A percentile compares a stretch with the other conserved stretches of the same genome.
Evolutionary conservation across 2,329 filamentous ascomycete genomes (phyloP).

Genomic region (Scedosporium apiospermum): DNA sequence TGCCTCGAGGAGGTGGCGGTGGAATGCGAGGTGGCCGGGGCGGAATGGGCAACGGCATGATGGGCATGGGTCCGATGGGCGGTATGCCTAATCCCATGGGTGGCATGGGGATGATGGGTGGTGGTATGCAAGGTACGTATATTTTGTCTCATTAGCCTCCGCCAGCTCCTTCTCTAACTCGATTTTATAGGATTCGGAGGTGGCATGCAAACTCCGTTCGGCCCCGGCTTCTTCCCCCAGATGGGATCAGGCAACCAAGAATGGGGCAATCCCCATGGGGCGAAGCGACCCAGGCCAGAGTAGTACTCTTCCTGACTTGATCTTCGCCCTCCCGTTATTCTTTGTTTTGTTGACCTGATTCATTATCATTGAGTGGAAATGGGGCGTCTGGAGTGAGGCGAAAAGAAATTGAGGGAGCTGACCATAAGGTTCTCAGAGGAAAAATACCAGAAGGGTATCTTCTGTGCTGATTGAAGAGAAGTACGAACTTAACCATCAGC

Average conservation of each 20-base stretch:
- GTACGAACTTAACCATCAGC: no score
- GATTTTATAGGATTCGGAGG: slow-evolving; percentile 43
- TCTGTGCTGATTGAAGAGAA: not conserved
- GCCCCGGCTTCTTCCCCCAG: slow-evolving; percentile 59
- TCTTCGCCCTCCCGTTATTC: not conserved
- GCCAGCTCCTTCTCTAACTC: not conserved
- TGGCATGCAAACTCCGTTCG: slow-evolving; percentile 57
- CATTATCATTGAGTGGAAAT: not conserved
- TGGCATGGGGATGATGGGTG: slow-evolving; percentile 30
- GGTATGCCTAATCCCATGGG: slow-evolving; percentile 22
- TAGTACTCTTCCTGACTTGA: slow-evolving; percentile 16
- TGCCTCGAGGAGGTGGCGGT: slow-evolving; percentile 36
- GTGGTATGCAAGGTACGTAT: slow-evolving; percentile 34
- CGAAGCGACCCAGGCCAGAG: slow-evolving; percentile 70
- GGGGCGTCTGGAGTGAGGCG: not conserved
- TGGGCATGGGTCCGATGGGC: slow-evolving; percentile 28
- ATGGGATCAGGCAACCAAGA: slow-evolving; percentile 41
- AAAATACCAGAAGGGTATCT: not conserved
- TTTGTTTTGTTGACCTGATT: not conserved
- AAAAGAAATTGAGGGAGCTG: not conserved
- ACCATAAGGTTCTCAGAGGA: not conserved
- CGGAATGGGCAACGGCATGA: slow-evolving; percentile 36
- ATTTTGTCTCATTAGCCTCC: slow-evolving; percentile 18
- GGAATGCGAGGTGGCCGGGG: slow-evolving; percentile 41
- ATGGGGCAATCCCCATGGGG: slow-evolving; percentile 72